Base-by-base conservation (phyloP, 306 rosid species). In the Casuarina equisetifolia region DNA sequence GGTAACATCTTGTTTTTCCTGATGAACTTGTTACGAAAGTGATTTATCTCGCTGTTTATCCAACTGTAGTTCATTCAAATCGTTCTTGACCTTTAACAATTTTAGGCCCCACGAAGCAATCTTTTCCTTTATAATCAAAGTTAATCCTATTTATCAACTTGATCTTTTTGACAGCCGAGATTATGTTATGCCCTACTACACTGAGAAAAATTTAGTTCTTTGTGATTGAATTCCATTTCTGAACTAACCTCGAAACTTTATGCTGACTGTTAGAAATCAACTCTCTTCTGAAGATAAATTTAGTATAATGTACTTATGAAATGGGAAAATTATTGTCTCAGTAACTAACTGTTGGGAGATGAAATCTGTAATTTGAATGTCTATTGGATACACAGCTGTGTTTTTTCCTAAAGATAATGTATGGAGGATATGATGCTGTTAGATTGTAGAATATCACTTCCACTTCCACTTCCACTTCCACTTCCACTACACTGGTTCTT, bases 1-100 rank as follows among this genome's bases (percentile, higher is more conserved):
- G 97, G 98, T 92, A 91, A 78, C 61, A 50, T 66, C 74, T 71
- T 55, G 73, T 78, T 84, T 58, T 76, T 71, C 49, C 66, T 55
- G 55, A 52, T 67, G 82, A 19, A 64, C 54, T 55, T 57, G 6
- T 38, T 35, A 15, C 32, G 32, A 25, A 25, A 17, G 44, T 6
- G 38, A n/a, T 42, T 66, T 42, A 3, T 66, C 1, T 67, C 9
- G 3, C 7, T 3, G 51, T 67, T 67, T 39, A 40, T 35, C 50
- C 46, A 17, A 17, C 42, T 42, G 8, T 67, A 16, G 44, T 3
- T 67, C 35, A 58, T 16, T 15, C 19, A 63, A 63, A 7, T 36
- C 69, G 44, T 13, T 35, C 69, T 38, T 36, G 69, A 10, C n/a
- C 40, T 61, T 35, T 61, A 61, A 32, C 13, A 2, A 36, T 62